These are phyloP conservation scores for Coemansia sp. DNA, from an alignment of 192 early-diverging fungal genomes.

Conservation along the genomic window DNA sequence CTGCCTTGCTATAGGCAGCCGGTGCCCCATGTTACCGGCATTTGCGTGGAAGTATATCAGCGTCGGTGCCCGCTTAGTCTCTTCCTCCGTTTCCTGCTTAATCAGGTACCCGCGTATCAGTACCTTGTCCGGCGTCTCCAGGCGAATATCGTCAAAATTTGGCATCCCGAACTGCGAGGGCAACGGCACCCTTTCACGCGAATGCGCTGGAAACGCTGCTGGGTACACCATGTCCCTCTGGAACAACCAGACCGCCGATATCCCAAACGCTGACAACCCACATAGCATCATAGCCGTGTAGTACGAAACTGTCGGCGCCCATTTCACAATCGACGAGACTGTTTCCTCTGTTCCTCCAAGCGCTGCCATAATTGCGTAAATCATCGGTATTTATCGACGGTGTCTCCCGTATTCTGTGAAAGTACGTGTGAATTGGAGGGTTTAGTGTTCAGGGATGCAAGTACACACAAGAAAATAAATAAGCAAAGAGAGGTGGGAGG, in stretches of 20 bases:
- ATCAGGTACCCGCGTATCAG: slow-evolving; percentile 80
- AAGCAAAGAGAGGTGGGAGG: too few species aligned
- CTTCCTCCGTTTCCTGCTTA: slow-evolving; percentile 56
- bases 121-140: slow-evolving; percentile 81
- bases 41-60: slow-evolving; percentile 94
- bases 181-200: slow-evolving; percentile 54
- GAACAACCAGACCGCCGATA: slow-evolving; percentile 61
- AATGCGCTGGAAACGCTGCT: slow-evolving; percentile 57
- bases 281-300: slow-evolving; percentile 22
- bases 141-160: slow-evolving; percentile 65
- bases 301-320: slow-evolving; percentile 38
- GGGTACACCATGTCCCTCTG: slow-evolving; percentile 81
- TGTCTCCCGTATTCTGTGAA: too few species aligned
- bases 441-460: too few species aligned
- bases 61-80: slow-evolving; percentile 64
- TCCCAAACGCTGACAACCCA: slow-evolving; percentile 25
- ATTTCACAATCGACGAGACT: slow-evolving; percentile 23
- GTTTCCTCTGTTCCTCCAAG: slow-evolving; percentile 40
- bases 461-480: too few species aligned
- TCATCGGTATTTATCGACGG: too few species aligned
- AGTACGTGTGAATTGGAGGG: background rate
- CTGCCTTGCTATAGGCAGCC: slow-evolving; percentile 84
- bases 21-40: slow-evolving; percentile 98
- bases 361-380: slow-evolving; percentile 42
- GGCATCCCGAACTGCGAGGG: slow-evolving; percentile 70